Evolutionary conservation across 108 stramenopile species (phyloP), one percentile per base, ranked within the genome.

Genomic region (Cyclotella kingstonii): DNA sequence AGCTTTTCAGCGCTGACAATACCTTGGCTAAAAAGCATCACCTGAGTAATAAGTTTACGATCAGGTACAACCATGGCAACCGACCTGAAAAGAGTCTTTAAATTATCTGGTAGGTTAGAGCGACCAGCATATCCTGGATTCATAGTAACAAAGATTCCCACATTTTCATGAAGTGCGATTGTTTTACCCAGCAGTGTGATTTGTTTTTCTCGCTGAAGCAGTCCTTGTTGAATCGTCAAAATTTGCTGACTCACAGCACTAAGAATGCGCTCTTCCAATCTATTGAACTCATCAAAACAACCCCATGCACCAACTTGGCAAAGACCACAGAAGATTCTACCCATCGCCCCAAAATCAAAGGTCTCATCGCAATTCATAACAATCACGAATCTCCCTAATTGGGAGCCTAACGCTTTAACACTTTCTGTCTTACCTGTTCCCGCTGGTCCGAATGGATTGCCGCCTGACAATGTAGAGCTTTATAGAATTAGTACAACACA

Each of bases 91-190:
- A 99, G 87, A 34, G 74, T 89, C 78, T 98, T 99, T 29, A 99
- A 79, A 68, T 98, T 99, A 63, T 99, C 99, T 9, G 99, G 99
- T 46, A 99, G 86, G 66, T 98, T 97, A 45, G 86, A 87, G 40
- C 99, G 91, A n/a, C 99, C 98, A 5, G 97, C 98, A 77, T 99
- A 98, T 29, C 98, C 99, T 29, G 99, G 99, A 72, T 99, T 99
- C 96, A 98, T 96, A 18, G 99, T 99, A 8, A 98, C 92, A 68
- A 98, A 98, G 44, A 98, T 96, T 6, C 95, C 97, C 47, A 99
- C 95, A 65, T 96, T 91, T 48, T 91, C 84, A 70, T 98, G 85
- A 23, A 99, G 66, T 19, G 66, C 40, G 21, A 96, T 80, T 9
- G 76, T 54, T 73, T 85, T 74, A 18, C 88, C 90, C 5, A 90